phyloP scores from a whole-genome alignment of 495 filamentous ascomycete species.

The Neurospora pannonica region DNA sequence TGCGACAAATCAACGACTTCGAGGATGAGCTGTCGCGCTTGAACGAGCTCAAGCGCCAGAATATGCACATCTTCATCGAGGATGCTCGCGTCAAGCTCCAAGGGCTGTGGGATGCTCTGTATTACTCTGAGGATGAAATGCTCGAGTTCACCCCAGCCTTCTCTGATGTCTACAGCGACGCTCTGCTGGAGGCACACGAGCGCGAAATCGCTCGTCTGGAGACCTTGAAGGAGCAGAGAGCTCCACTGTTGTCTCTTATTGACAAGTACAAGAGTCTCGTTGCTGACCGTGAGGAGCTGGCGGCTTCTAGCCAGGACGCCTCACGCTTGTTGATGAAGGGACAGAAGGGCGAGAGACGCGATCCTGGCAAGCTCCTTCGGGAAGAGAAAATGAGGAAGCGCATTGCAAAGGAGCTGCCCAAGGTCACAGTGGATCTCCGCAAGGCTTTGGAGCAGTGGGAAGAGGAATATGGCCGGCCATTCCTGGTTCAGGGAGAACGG shows the following conservation, averaged over 20 bases:
- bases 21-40: constrained; percentile 79
- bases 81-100: constrained; percentile 83
- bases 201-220: constrained; percentile 77
- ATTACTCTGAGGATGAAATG: constrained; percentile 96
- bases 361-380: constrained; percentile 86
- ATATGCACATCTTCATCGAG: constrained; percentile 90
- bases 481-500: constrained; percentile 81
- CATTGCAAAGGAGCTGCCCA: constrained; percentile 90
- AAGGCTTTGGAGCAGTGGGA: constrained; percentile 84
- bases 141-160: constrained; percentile 93
- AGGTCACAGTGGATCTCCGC: constrained; percentile 71
- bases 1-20: constrained; percentile 85
- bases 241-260: constrained; percentile 70
- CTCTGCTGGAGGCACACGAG: constrained; percentile 80
- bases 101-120: constrained; percentile 88
- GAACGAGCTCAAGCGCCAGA: constrained; percentile 88
- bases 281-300: constrained; percentile 77
- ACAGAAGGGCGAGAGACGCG: constrained; percentile 79
- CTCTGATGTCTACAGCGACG: constrained; percentile 81
- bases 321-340: constrained; percentile 84
- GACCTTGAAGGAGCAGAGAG: constrained; percentile 75
- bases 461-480: constrained; percentile 85
- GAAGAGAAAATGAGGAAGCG: constrained; percentile 98
- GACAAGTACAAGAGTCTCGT: constrained; percentile 77
- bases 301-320: constrained; percentile 84